Evolutionary conservation across 805 yeast genomes (phyloP).

Genomic region (Kodamaea restingae): DNA sequence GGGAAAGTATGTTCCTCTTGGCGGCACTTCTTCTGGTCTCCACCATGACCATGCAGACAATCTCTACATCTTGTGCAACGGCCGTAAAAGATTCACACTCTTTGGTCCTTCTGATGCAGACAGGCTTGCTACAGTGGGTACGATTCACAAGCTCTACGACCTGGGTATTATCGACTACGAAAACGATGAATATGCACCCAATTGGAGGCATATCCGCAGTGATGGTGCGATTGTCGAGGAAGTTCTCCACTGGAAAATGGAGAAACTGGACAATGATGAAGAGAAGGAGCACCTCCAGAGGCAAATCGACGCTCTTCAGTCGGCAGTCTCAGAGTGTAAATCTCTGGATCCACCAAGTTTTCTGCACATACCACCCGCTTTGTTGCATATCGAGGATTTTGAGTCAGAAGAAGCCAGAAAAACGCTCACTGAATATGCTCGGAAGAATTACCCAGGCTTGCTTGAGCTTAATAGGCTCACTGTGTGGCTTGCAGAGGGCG

Average conservation of each 20-base stretch:
- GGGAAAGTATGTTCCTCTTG: conserved; percentile 38
- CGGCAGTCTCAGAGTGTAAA: neutral
- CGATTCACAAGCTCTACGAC: conserved; percentile 45
- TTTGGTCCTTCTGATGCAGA: conserved; percentile 61
- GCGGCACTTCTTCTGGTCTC: conserved; percentile 64
- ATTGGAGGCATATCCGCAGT: conserved; percentile 58
- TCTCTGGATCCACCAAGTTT: conserved; percentile 66
- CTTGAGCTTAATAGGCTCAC: conserved; percentile 37
- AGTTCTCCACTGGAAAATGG: conserved; percentile 42
- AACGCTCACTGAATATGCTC: conserved; percentile 32
- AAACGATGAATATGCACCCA: conserved; percentile 49
- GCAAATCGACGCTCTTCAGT: neutral
- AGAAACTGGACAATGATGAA: conserved; percentile 16
- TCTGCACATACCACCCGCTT: conserved; percentile 57
- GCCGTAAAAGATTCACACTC: conserved; percentile 62
- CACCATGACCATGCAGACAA: conserved; percentile 84
- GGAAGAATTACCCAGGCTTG: conserved; percentile 48
- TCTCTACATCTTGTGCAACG: conserved; percentile 57
- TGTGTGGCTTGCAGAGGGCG: conserved; percentile 55
- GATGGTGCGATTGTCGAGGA: conserved; percentile 60
- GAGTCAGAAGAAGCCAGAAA: conserved; percentile 20
- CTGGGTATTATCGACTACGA: conserved; percentile 68
- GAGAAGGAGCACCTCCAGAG: conserved; percentile 1
- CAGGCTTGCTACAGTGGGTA: conserved; percentile 61
- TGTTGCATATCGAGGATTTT: conserved; percentile 58